Evolutionary conservation across 2,329 filamentous ascomycete genomes (phyloP).

Genomic region (Albophoma yamanashiensis): DNA sequence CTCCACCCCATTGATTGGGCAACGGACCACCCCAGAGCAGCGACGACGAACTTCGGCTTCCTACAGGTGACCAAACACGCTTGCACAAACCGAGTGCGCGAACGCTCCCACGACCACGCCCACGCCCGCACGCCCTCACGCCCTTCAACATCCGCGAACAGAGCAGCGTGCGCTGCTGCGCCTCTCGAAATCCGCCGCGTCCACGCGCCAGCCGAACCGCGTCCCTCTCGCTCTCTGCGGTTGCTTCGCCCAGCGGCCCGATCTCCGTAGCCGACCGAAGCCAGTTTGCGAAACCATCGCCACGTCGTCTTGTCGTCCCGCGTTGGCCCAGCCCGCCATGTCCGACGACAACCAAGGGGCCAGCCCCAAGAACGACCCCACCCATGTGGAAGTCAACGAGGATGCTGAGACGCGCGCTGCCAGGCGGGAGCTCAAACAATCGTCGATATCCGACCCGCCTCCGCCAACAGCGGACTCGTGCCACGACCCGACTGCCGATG

Average conservation of each 20-base stretch:
- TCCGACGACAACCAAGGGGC: slow-evolving; percentile 30
- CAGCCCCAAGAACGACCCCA: slow-evolving; percentile 26
- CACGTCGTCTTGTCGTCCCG: background rate
- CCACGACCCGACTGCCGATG: slow-evolving; percentile 4
- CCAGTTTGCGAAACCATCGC: background rate
- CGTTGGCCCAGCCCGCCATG: slow-evolving; percentile 20
- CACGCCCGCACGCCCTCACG: background rate
- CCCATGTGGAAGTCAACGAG: slow-evolving; percentile 32
- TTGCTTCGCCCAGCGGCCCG: background rate
- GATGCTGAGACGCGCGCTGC: slow-evolving; percentile 54
- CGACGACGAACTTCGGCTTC: background rate
- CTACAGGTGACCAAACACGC: background rate
- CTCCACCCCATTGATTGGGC: background rate
- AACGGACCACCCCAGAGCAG: background rate
- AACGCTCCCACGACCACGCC: background rate
- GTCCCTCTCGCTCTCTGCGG: background rate
- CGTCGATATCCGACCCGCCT: slow-evolving; percentile 44
- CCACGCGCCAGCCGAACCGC: background rate
- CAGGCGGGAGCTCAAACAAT: slow-evolving; percentile 54
- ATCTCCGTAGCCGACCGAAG: background rate
- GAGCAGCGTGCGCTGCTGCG: background rate
- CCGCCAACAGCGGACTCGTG: slow-evolving; percentile 7
- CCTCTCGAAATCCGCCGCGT: background rate
- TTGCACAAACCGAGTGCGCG: background rate
- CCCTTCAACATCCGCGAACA: background rate